These are phyloP conservation scores for Petunia secreta DNA, from an alignment of 257 asterid species.

Conservation along the genomic window DNA sequence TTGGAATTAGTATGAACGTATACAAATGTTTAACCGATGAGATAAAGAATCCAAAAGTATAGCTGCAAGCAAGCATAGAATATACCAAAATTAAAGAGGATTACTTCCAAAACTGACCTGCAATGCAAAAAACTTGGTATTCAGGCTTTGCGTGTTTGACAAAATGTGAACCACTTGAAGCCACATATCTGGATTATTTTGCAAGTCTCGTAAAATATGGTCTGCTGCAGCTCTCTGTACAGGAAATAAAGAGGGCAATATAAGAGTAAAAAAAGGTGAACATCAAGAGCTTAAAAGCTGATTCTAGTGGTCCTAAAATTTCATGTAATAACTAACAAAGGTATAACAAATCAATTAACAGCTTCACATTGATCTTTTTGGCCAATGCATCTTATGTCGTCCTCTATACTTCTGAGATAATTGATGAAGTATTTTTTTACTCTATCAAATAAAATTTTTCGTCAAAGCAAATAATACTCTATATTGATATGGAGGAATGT, in stretches of 20 bases:
- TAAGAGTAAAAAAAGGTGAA: not conserved
- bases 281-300: not conserved
- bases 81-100: constrained; percentile 47
- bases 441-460: not conserved
- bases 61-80: constrained; percentile 65
- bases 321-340: not conserved
- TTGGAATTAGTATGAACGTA: constrained; percentile 69
- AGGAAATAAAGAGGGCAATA: constrained; percentile 23
- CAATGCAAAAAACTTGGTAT: constrained; percentile 89
- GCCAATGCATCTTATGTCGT: not conserved
- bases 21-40: constrained; percentile 48
- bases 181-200: constrained; percentile 95
- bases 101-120: constrained; percentile 60
- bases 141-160: constrained; percentile 73
- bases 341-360: not conserved
- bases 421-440: not conserved
- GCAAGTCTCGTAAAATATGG: constrained; percentile 89
- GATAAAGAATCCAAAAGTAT: not conserved
- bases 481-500: not conserved
- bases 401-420: not conserved
- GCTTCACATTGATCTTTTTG: not conserved
- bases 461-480: not conserved
- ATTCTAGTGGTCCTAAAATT: not conserved
- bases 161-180: constrained; percentile 98
- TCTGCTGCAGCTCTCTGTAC: constrained; percentile 90